Evolutionary conservation across 179 eudicot species (phyloP), one percentile per base, ranked within the genome.

Genomic region (Beta lomatogona): DNA sequence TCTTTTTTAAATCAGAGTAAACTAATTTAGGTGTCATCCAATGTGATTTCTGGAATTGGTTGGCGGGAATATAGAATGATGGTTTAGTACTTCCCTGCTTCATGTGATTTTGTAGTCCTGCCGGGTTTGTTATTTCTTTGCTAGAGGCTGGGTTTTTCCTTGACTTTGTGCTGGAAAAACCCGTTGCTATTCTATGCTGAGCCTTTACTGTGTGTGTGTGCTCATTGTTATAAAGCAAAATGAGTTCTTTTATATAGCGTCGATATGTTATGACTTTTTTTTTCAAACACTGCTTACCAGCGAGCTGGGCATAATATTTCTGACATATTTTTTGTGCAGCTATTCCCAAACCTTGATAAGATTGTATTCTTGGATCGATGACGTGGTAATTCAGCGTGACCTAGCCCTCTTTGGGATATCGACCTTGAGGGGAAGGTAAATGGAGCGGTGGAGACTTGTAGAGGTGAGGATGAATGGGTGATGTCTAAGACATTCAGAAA

Each of bases 401-500:
- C 88, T 96, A 50, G 87, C 98, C 71, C 95, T 73, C 92, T 96
- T 70, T 96, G 77, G 77, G 66, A 36, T 75, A 75, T 75, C 57
- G 77, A 75, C 19, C 98, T 96, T 78, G 88, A 87, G 79, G 98
- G 98, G 73, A 93, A 93, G 88, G 97, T 96, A 52, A 96, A 96
- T 83, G 99, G 98, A 85, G 99, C 99, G 64, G 99, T 96, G 64
- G 99, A 96, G 88, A 96, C 99, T 80, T 96, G 98, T 76, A 92
- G 84, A 88, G 99, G 99, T 48, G 94, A 92, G 57, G 99, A 96
- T 45, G 89, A 86, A 77, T 96, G 97, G 97, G 98, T 94, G 57
- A 96, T 96, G 99, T 96, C 98, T 52, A 96, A 96, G 89, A 87
- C 87, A 36, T 92, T 96, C 83, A 92, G 86, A 84, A 96, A 87